Evolutionary conservation across 2,329 filamentous ascomycete genomes (phyloP), one percentile per base, ranked within the genome.

Genomic region (Penicillium sp.): DNA sequence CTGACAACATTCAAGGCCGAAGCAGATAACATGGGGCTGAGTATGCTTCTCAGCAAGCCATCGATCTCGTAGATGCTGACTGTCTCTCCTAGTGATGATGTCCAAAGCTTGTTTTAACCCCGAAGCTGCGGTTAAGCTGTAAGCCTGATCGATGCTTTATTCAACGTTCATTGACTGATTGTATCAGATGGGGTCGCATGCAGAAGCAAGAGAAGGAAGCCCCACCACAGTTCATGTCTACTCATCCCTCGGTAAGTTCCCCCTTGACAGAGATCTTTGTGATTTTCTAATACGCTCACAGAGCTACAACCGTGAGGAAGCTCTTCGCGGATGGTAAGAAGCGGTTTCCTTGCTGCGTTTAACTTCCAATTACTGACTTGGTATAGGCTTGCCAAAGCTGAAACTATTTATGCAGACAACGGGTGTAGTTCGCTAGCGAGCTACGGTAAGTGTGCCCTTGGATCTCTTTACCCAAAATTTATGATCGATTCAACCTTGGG

Each of bases 1-100:
- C 37, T 33, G 15, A 40, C 20, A 26, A 14, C 3, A 15, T 14
- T 30, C n/a, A 6, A 70, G 67, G 67, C 69, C 2, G 79, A 82
- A 57, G 80, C 80, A 6, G 80, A 83, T 57, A 75, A 78, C 38
- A 81, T 83, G 21, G 80, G 80, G 1, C 56, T 81, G 31, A 67
- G 69, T 72, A 65, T 45, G 60, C 33, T 19, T 4, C 4, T 21
- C 26, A 19, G 25, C 13, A 10, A 4, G 6, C 5, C 10, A 8
- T 11, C 2, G 4, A 25, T 8, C n/a, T 31, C 6, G n/a, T 16
- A 13, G 9, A 14, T 23, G 17, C 53, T 65, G 38, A 58, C 31
- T 4, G n/a, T 8, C 17, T 4, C 26, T 30, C 7, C 32, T 48
- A 67, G 64, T 81, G 58, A 79, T 83, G 72, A 83, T 83, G 76